Base-by-base conservation (phyloP, 108 stramenopile species). In the Pseudonitzschia pungens region DNA sequence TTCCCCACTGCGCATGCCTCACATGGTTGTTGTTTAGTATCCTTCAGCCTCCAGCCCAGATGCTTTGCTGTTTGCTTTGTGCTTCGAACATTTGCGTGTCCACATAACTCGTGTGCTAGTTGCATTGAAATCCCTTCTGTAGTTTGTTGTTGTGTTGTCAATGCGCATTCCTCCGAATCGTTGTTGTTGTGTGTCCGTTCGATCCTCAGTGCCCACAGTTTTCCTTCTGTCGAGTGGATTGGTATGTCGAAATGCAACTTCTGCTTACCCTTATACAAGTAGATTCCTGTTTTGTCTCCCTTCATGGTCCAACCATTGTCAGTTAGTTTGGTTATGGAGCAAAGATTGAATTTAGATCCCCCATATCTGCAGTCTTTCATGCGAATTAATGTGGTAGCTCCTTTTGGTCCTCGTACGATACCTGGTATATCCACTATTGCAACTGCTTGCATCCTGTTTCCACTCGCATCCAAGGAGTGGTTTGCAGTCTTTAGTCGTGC, bases 181-280 rank as follows among this genome's bases (percentile, higher is more conserved):
- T 11, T 48, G 45, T n/a, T n/a, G n/a, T 2, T 6, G 42, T 11
- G 6, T 43, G 9, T 43, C 6, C 42, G 42, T 43, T 43, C 45
- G 2, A 48, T 48, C 14, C 45, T 48, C 2, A 18, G 9, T 18
- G 45, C 45, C 45, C 45, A 83, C 21, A 83, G 18, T 16, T 31
- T 55, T 0, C 82, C 77, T 52, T 44, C 44, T 28, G 12, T 16
- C 3, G 78, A 75, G 11, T 60, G 33, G 20, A 83, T 69, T 68
- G 60, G 52, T 40, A 80, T 83, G 41, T 83, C 83, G 43, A 83
- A 83, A 11, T 20, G 22, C 32, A 83, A 16, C n/a, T 32, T 32
- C 22, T 48, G 45, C 3, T 48, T 12, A 2, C 10, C 45, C 14
- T 48, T 48, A 8, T 14, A 2, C 10, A 48, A 5, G 20, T 18